phyloP scores from a whole-genome alignment of 306 rosid genomes.

The Lathyrus tuberosus region DNA sequence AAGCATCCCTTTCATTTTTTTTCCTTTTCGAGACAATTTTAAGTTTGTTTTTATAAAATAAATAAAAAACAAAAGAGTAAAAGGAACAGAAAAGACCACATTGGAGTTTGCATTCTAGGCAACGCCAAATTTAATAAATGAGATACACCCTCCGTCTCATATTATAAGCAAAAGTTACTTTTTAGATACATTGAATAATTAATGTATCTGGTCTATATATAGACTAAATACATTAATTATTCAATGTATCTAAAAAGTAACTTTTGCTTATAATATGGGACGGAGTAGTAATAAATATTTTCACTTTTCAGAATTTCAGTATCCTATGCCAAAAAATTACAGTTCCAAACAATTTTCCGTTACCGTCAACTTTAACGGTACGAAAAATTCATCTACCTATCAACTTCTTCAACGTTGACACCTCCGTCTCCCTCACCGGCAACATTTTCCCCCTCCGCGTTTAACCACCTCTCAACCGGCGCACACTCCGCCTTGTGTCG shows the following conservation, averaged over 20 bases:
- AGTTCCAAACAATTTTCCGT: constrained; percentile 26
- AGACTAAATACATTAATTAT: too few relatives aligned
- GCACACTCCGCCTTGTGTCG: constrained; percentile 83
- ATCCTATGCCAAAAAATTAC: constrained; percentile 32
- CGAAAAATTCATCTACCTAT: constrained; percentile 43
- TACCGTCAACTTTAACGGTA: constrained; percentile 34
- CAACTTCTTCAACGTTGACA: constrained; percentile 36
- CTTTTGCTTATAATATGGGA: too few relatives aligned
- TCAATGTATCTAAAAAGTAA: too few relatives aligned
- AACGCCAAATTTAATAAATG: constrained; percentile 31
- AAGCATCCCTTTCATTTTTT: constrained; percentile 24
- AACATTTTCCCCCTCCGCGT: constrained; percentile 59
- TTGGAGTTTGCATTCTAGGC: constrained; percentile 30
- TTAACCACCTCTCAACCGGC: constrained; percentile 69
- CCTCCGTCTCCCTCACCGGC: constrained; percentile 43
- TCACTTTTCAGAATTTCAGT: constrained; percentile 7
- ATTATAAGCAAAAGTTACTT: too few relatives aligned
- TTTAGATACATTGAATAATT: too few relatives aligned
- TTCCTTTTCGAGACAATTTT: neutral
- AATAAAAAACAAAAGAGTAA: neutral
- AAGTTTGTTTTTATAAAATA: neutral
- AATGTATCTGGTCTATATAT: too few relatives aligned
- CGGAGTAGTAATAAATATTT: constrained; percentile 23
- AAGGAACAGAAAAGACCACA: constrained; percentile 14
- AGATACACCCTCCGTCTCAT: too few relatives aligned